A percentile compares a stretch with the other conserved stretches of the same genome.
phyloP scores from a whole-genome alignment of 768 basidiomycete species.

The Gloeophyllum trabeum region DNA sequence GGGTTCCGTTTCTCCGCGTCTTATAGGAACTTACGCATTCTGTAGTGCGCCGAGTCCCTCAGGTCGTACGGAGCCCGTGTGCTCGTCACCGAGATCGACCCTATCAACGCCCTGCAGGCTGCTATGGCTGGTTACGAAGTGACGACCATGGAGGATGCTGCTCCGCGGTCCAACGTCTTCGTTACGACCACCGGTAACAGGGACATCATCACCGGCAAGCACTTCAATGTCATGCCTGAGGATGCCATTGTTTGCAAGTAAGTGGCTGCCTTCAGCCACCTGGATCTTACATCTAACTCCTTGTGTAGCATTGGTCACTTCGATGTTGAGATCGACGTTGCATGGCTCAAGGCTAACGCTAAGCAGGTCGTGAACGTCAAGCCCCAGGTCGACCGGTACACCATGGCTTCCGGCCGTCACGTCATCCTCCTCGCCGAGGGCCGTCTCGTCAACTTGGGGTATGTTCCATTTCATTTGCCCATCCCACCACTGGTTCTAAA shows the following conservation, averaged over 20 bases:
- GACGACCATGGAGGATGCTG: constrained; percentile 96
- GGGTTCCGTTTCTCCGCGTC: background rate
- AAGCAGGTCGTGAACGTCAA: constrained; percentile 81
- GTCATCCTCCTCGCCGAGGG: constrained; percentile 97
- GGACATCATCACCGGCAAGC: constrained; percentile 89
- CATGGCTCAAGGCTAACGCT: constrained; percentile 95
- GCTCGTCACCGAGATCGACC: constrained; percentile 95
- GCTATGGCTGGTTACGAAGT: constrained; percentile 99
- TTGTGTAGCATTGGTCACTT: constrained; percentile 68
- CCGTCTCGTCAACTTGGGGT: constrained; percentile 98
- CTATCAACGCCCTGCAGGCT: constrained; percentile 99
- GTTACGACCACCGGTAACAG: constrained; percentile 98
- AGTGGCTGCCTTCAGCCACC: constrained; percentile 19
- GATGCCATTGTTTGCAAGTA: constrained; percentile 98
- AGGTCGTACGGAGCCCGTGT: constrained; percentile 97
- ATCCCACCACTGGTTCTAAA: constrained; percentile 6
- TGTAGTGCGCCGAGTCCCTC: constrained; percentile 91
- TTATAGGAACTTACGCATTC: too few species aligned
- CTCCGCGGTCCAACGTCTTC: constrained; percentile 80
- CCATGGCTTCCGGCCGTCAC: constrained; percentile 86
- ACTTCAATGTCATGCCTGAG: constrained; percentile 92
- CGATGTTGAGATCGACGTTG: constrained; percentile 90
- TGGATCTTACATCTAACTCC: background rate
- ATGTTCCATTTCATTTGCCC: constrained; percentile 12
- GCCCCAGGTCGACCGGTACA: constrained; percentile 98